Conservation (phyloP, 2,329 filamentous ascomycete species). For the Colletotrichum camelliae region DNA sequence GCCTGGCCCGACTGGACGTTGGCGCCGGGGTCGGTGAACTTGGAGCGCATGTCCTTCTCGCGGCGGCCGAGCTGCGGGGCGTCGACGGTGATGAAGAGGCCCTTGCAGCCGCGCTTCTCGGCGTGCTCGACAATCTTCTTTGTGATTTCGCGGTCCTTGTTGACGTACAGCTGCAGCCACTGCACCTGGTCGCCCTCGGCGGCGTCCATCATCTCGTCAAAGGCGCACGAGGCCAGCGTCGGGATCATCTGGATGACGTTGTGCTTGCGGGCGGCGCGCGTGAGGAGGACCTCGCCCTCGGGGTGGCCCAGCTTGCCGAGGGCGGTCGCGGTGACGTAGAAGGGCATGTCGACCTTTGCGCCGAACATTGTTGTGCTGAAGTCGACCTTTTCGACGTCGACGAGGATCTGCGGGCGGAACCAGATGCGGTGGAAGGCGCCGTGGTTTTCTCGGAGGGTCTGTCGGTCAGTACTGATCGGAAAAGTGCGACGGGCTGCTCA, state of each 20-base stretch:
- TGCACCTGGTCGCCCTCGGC: slow-evolving; percentile 81
- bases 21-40: slow-evolving; percentile 84
- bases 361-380: slow-evolving; percentile 94
- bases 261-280: slow-evolving; percentile 82
- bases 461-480: slow-evolving; percentile 24
- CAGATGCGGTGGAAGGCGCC: slow-evolving; percentile 94
- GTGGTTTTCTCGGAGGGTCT: slow-evolving; percentile 97
- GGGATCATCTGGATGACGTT: slow-evolving; percentile 98
- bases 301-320: slow-evolving; percentile 93
- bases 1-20: slow-evolving; percentile 79
- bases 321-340: slow-evolving; percentile 96
- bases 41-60: slow-evolving; percentile 97
- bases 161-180: slow-evolving; percentile 97
- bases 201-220: slow-evolving; percentile 96
- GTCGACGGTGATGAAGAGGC: slow-evolving; percentile 97
- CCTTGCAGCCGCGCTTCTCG: slow-evolving; percentile 89
- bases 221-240: slow-evolving; percentile 93
- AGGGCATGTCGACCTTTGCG: slow-evolving; percentile 81
- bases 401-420: slow-evolving; percentile 90
- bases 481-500: slow-evolving; percentile 42
- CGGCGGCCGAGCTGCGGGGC: slow-evolving; percentile 92
- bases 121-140: slow-evolving; percentile 90
- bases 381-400: slow-evolving; percentile 89
- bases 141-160: slow-evolving; percentile 92
- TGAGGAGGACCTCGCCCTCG: slow-evolving; percentile 92